phyloP scores from a whole-genome alignment of 768 basidiomycete genomes.

The Suillus discolor region DNA sequence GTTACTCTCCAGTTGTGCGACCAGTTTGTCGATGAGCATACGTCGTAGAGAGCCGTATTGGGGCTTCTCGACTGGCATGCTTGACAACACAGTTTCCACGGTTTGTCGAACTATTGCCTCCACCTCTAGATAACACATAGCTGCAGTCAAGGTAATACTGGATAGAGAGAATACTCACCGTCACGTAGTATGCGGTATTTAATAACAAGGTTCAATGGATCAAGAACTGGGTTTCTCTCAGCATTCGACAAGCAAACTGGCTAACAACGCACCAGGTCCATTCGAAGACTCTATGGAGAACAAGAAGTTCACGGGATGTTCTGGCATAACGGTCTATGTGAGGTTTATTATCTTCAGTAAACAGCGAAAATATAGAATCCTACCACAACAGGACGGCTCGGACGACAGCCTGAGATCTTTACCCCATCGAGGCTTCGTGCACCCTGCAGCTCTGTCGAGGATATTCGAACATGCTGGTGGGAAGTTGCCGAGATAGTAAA shows the following conservation, averaged over 20 bases:
- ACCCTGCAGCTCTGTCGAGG: conserved; percentile 55
- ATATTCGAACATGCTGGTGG: conserved; percentile 77
- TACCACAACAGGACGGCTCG: conserved; percentile 53
- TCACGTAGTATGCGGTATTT: conserved; percentile 81
- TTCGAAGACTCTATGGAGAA: conserved; percentile 72
- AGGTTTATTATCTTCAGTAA: conserved; percentile 8
- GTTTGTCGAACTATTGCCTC: conserved; percentile 58
- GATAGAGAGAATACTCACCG: conserved; percentile 47
- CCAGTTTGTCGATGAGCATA: conserved; percentile 48
- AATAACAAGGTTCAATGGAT: conserved; percentile 64
- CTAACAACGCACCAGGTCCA: conserved; percentile 53
- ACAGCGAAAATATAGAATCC: conserved; percentile 5
- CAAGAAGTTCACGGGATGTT: conserved; percentile 74
- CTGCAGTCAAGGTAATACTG: conserved; percentile 12
- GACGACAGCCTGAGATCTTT: conserved; percentile 51
- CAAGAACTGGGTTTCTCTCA: conserved; percentile 49
- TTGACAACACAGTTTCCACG: conserved; percentile 45
- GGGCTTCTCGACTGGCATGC: conserved; percentile 32
- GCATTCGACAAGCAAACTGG: conserved; percentile 13
- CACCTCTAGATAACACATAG: conserved; percentile 52
- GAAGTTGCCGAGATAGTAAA: conserved; percentile 88
- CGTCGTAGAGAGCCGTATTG: conserved; percentile 35
- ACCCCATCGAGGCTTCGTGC: conserved; percentile 50
- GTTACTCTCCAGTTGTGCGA: conserved; percentile 63
- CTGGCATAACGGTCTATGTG: conserved; percentile 71